A percentile compares a stretch with the other conserved stretches of the same genome.
Conservation (phyloP, 208 protist genomes). For the Balamuthia mandrillaris region DNA sequence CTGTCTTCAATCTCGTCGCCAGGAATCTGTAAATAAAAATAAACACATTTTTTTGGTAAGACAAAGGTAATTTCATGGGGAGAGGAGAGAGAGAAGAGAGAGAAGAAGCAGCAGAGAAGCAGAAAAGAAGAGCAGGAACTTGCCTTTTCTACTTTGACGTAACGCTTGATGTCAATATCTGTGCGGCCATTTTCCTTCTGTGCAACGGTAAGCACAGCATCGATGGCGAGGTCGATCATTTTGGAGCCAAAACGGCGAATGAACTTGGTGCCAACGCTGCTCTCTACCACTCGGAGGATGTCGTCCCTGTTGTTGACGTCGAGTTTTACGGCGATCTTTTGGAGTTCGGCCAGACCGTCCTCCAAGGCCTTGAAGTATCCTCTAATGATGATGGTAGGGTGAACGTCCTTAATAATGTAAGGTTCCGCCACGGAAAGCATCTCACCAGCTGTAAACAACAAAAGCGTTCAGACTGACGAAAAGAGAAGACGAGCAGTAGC, state of each 20-base stretch:
- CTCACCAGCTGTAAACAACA: slow-evolving; percentile 96
- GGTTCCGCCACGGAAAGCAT: slow-evolving; percentile 93
- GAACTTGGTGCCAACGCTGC: slow-evolving; percentile 98
- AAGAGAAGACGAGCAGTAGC: slow-evolving; percentile 1
- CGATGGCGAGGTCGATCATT: slow-evolving; percentile 96
- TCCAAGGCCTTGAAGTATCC: slow-evolving; percentile 93
- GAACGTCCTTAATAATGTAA: slow-evolving; percentile 96
- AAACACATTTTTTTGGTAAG: background rate
- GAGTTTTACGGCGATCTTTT: slow-evolving; percentile 83
- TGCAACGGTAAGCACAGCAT: slow-evolving; percentile 93
- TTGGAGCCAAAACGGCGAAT: slow-evolving; percentile 88
- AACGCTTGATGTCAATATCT: slow-evolving; percentile 98
- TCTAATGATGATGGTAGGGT: slow-evolving; percentile 97
- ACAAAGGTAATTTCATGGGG: background rate
- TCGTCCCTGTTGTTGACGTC: slow-evolving; percentile 86
- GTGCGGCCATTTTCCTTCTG: slow-evolving; percentile 75
- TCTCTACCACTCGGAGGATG: slow-evolving; percentile 86
- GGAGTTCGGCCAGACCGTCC: slow-evolving; percentile 89
- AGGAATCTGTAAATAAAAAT: slow-evolving; percentile 86
- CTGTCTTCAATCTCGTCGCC: slow-evolving; percentile 97
- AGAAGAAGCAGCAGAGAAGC: background rate
- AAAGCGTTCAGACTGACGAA: background rate
- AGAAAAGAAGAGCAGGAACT: background rate
- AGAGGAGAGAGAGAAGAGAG: background rate
- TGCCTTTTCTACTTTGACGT: slow-evolving; percentile 95